Base-by-base conservation (phyloP, 768 basidiomycete species). In the Suillus fuscotomentosus region DNA sequence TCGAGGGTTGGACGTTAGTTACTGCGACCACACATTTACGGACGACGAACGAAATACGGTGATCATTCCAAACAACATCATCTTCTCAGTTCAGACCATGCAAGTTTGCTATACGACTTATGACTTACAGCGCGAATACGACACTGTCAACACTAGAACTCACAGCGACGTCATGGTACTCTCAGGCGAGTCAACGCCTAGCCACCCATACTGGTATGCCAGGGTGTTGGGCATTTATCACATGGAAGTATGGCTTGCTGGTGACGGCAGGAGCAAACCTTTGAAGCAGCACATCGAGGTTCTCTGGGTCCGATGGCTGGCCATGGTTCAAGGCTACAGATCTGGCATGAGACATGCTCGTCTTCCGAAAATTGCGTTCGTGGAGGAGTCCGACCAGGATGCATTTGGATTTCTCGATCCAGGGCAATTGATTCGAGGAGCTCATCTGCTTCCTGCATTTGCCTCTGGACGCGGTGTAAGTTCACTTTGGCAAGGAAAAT, bases 391-490 rank as follows among this genome's bases (percentile, higher is more conserved):
- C 0, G 73, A 76, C 0, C 45, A 3, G 20, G 67, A 68, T 7
- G 73, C 78, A 3, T 85, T 83, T 63, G 78, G 83, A 0, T 85
- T 86, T 59, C 31, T 85, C 0, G 76, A 85, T 67, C 84, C 84
- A 0, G 62, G 63, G 0, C 66, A 71, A 0, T 74, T 86, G 1
- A 68, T 86, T 48, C 72, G 78, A 1, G 78, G 70, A 0, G 71
- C 68, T 3, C 83, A 85, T 65, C 64, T 85, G 5, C 75, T 84
- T 15, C 83, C 83, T 0, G 79, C 71, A 0, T 84, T 82, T 54
- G 41, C 53, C 3, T 42, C 62, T 9, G 75, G 74, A 1, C 36
- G 38, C 1, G 71, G 73, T 0, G 24, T 63, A 1, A 60, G 67
- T 5, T 45, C 67, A 2, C 61, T 69, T 3, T 36, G 38, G 0